Base-by-base conservation (phyloP, 305 asterid genomes). In the Ilex paraguariensis region DNA sequence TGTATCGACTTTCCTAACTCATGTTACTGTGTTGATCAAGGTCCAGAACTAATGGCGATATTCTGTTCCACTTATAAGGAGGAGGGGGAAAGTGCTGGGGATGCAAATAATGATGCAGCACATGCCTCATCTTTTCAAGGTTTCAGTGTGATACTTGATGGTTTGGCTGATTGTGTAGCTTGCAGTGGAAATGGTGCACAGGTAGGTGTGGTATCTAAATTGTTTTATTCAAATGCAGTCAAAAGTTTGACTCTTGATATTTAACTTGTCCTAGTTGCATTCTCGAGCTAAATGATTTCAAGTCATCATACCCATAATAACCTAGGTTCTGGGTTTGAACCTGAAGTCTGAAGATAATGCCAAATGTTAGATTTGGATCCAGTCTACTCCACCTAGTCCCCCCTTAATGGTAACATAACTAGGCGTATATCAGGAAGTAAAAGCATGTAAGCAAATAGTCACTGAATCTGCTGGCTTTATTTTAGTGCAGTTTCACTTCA, bases 111-210 rank as follows among this genome's bases (percentile, higher is more conserved):
- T 60, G 68, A 56, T 53, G 78, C 70, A 54, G 73, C 79, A 33
- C 56, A 21, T 67, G 51, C 36, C 60, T 81, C 82, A 48, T 51
- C 68, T 55, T 73, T 71, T 70, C 81, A 74, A 73, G 80, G 66
- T 74, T 72, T 80, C 66, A 53, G 81, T 67, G 74, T 65, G 64
- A 80, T 87, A 60, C 79, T 90, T 65, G 75, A 77, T 59, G 87
- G 90, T 67, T 75, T 93, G 77, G 94, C 84, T 46, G 95, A 84
- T 59, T 87, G 96, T 76, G 72, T 93, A 56, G 72, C 87, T 66
- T 87, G 77, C 85, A 73, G 73, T 13, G 88, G 90, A 65, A 84
- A 78, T 72, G 79, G 88, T 61, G 74, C 78, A 10, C 80, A 81
- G 88, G 97, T 90, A 71, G 75, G 70, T 71, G 58, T 49, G 30